Evolutionary conservation across 2,329 filamentous ascomycete species (phyloP), one percentile per base, ranked within the genome.

Genomic region (Penicillium thymicola): DNA sequence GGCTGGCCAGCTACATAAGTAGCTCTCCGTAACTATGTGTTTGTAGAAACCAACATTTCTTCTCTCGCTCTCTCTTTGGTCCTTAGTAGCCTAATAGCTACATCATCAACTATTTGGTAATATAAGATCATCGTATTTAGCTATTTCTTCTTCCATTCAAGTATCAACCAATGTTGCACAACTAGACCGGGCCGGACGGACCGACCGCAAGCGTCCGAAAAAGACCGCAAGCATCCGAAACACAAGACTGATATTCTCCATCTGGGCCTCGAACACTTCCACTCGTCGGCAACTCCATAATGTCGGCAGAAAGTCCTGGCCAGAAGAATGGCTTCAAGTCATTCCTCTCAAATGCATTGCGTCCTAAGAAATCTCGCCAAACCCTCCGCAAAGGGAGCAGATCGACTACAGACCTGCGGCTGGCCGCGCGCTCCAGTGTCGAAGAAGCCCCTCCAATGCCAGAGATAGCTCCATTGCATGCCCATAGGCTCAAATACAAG

Each of bases 311-410:
- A 34, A 72, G 68, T 38, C 65, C 70, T 4, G 70, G 70, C 10
- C 63, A 69, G 28, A 65, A 65, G 54, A 56, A 59, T n/a, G 69
- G 68, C 48, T 61, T 73, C 47, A 65, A 67, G 45, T 59, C 68
- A 25, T 70, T 71, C 42, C 58, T 72, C 36, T 52, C 65, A 25
- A 64, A 67, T 34, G 70, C 65, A 37, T 60, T 73, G 16, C 70
- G 70, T 30, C 62, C 71, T 32, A 73, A 73, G 58, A 73, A 72
- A 62, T 73, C 71, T 37, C 71, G 71, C 34, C 70, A 72, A 58
- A 70, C 71, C 38, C 68, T 73, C 37, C 70, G 70, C 45, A 73
- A 72, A 57, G 63, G 58, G 55, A 69, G 60, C 58, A 61, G 63
- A 43, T 72, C 70, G 8, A 68, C 65, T 21, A 62, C 68, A 41